Base-by-base conservation (phyloP, 2,329 filamentous ascomycete genomes). In the Amauroascus verrucosus region DNA sequence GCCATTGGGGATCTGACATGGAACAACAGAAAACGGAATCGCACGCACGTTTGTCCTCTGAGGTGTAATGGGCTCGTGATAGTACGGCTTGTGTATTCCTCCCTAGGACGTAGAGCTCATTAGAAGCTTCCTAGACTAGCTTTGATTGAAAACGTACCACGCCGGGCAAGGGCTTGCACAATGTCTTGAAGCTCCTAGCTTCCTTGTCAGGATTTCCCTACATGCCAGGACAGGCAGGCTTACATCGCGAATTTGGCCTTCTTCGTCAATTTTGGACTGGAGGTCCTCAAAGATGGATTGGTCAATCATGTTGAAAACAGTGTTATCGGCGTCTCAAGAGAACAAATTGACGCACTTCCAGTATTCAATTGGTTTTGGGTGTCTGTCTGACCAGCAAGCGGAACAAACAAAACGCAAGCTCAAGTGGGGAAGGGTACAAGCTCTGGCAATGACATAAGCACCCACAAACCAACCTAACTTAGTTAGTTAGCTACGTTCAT, bases 191-290 rank as follows among this genome's bases (percentile, higher is more conserved):
- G 79, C 63, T 87, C 82, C 74, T 84, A 62, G 37, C 18, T 48
- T 56, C 61, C 58, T 13, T 20, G 11, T 53, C 45, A 57, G 59
- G 30, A 35, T 18, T 26, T 16, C 13, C 30, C 13, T 11, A 32
- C 9, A 44, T 20, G 49, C 13, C 20, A 35, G 30, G 9, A 11
- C 54, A 51, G 30, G 35, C 8, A 20, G 38, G 59, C 65, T 64
- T 65, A 83, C 80, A 66, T 97, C 91, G 64, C 87, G 83, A 52
- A 95, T 83, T 52, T 79, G 76, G 7, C 81, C 78, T 67, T 97
- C 93, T 69, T 94, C 85, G 62, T 97, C 93, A 62, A 96, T 88
- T 69, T 90, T 90, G 55, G 79, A 75, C 71, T 96, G 91, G 57
- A 98, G 83, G 62, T 85, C 80, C 65, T 89, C 82, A 70, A 97